phyloP scores from a whole-genome alignment of 2,329 filamentous ascomycete species.

The Microascus cirrosus region DNA sequence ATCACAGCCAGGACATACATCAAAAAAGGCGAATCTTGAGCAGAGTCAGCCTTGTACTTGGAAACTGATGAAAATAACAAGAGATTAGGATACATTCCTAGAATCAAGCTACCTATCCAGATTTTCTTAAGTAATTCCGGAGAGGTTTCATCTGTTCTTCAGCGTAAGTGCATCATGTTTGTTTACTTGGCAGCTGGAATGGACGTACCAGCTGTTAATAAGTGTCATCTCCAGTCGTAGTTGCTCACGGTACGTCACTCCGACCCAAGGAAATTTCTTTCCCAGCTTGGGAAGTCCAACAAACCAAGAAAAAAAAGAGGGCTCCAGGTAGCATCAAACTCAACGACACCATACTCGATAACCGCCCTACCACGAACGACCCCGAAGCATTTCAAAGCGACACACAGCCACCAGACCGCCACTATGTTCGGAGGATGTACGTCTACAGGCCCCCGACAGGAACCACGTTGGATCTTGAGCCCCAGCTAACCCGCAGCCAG shows the following conservation, averaged over 20 bases:
- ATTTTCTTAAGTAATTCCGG: too few species aligned
- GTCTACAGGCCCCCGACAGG: conserved; percentile 12
- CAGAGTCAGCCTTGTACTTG: too few species aligned
- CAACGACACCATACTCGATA: not conserved
- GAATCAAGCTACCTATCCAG: too few species aligned
- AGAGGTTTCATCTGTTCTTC: too few species aligned
- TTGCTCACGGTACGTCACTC: not conserved
- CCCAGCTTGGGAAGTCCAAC: not conserved
- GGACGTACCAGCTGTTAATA: too few species aligned
- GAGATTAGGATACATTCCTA: too few species aligned
- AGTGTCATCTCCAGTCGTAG: too few species aligned
- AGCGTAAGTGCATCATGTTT: too few species aligned
- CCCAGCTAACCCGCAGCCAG: conserved; percentile 20
- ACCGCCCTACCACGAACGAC: not conserved
- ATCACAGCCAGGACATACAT: too few species aligned
- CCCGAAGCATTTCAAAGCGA: not conserved
- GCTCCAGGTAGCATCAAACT: not conserved
- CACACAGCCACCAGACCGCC: not conserved
- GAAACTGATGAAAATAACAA: too few species aligned
- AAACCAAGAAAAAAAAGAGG: not conserved
- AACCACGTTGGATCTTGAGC: not conserved
- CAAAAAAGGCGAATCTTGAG: too few species aligned
- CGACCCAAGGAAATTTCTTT: not conserved
- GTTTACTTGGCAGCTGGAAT: too few species aligned
- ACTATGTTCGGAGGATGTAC: conserved; percentile 54